Base-by-base conservation (phyloP, 345 rosid genomes). In the Anastatica hierochuntica region DNA sequence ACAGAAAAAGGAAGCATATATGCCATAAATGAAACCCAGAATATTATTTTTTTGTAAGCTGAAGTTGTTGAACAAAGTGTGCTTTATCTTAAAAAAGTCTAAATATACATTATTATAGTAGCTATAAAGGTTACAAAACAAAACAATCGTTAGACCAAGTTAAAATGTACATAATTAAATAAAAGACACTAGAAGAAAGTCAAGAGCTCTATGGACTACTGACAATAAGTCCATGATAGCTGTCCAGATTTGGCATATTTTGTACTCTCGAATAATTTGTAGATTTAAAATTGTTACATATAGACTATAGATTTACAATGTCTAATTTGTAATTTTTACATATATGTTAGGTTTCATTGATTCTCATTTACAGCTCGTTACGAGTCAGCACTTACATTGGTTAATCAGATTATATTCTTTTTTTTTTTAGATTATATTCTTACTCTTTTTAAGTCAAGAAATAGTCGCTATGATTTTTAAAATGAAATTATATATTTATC, bases 1-100 rank as follows among this genome's bases (percentile, higher is more conserved):
- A 31, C 36, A 31, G 36, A 31, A 31, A 31, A 31, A 10, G 4
- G 36, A 31, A n/a, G 36, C 36, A 9, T n/a, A n/a, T n/a, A n/a
- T 31, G 36, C n/a, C 36, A 31, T 31, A 31, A 31, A 31, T 31
- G 36, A 31, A 31, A 31, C n/a, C 36, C 36, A 31, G 2, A 6
- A 6, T 29, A 29, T 29, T 29, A 31, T 9, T 31, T 31, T 31
- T 31, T 31, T 31, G 36, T 5, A 29, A 29, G 33, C 8, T 29
- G 33, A 29, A 9, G 36, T 31, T 31, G 36, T 31, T 27, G 7
- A 30, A 43, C 19, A 27, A 53, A 29, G 20, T 19, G 49, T 27
- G 26, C n/a, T 26, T 24, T 54, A 39, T 54, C 47, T 29, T 41
- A 5, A n/a, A 55, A 41, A 55, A 16, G 43, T 40, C 15, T 54